A percentile compares a stretch with the other conserved stretches of the same genome.
Conservation (phyloP, 352 stramenopile genomes). For the Globisporangium nodosum region DNA sequence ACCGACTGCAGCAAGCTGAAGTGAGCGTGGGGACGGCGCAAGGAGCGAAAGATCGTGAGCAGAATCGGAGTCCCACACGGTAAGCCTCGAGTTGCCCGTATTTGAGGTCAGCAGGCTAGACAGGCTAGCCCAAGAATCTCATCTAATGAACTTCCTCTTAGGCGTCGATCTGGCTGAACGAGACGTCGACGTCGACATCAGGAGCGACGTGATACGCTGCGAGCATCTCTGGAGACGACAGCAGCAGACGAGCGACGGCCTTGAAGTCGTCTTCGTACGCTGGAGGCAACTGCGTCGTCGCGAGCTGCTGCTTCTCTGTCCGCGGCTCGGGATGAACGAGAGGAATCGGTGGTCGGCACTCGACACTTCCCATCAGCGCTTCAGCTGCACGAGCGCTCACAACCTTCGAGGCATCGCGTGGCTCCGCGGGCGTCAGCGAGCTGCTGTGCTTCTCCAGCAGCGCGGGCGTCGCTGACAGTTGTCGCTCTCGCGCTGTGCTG, state of each 20-base stretch:
- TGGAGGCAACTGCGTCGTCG: not conserved
- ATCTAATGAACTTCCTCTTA: not conserved
- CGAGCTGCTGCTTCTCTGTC: not conserved
- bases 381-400: not conserved
- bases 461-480: not conserved
- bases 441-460: not conserved
- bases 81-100: no score
- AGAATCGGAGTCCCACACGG: no score
- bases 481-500: not conserved
- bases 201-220: constrained; percentile 6
- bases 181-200: constrained; percentile 19
- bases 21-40: no score
- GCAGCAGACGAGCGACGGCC: constrained; percentile 27
- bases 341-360: no score
- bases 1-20: no score
- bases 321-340: no score
- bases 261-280: constrained; percentile 34
- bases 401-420: not conserved
- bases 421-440: not conserved
- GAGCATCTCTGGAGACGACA: constrained; percentile 3
- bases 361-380: not conserved
- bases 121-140: no score
- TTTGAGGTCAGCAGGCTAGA: no score
- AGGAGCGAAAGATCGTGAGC: no score
- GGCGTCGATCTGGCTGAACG: constrained; percentile 19